A percentile compares a stretch with the other conserved stretches of the same genome.
These are phyloP conservation scores for Hypoxylon perforatum DNA, from an alignment of 495 filamentous ascomycete species.

Conservation along the genomic window DNA sequence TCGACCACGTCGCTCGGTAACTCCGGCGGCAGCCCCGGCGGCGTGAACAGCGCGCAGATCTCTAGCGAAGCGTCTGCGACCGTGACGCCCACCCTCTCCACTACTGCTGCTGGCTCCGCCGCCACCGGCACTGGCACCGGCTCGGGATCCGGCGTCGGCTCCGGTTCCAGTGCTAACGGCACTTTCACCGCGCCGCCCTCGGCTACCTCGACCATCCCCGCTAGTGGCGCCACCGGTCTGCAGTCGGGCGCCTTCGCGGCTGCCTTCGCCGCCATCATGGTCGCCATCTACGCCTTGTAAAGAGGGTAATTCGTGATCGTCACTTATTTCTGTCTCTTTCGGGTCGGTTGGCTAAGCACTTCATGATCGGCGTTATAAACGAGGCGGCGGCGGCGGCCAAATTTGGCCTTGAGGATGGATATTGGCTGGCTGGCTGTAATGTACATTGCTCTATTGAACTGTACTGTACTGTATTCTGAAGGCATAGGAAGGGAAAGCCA, in stretches of 20 bases:
- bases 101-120: conserved; percentile 24
- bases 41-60: conserved; percentile 34
- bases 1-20: conserved; percentile 23
- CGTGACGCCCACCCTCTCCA: conserved; percentile 30
- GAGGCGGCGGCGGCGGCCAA: conserved; percentile 16
- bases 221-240: conserved; percentile 32
- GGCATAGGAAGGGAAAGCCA: conserved; percentile 13
- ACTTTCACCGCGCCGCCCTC: conserved; percentile 36
- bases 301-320: background rate
- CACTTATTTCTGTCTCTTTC: conserved; percentile 4
- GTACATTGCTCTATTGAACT: too few relatives aligned
- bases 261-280: conserved; percentile 45
- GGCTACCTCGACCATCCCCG: conserved; percentile 33
- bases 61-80: conserved; percentile 39
- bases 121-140: conserved; percentile 41
- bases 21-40: conserved; percentile 38
- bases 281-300: conserved; percentile 46
- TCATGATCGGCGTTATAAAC: conserved; percentile 32
- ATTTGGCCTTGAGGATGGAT: conserved; percentile 15
- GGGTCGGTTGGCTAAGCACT: conserved; percentile 6
- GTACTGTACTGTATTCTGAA: conserved; percentile 4
- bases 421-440: conserved; percentile 15
- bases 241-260: conserved; percentile 41
- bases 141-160: conserved; percentile 31
- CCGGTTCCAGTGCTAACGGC: conserved; percentile 39